Base-by-base conservation (phyloP, 2,329 filamentous ascomycete species). In the Arthrobotrys musiformis region DNA sequence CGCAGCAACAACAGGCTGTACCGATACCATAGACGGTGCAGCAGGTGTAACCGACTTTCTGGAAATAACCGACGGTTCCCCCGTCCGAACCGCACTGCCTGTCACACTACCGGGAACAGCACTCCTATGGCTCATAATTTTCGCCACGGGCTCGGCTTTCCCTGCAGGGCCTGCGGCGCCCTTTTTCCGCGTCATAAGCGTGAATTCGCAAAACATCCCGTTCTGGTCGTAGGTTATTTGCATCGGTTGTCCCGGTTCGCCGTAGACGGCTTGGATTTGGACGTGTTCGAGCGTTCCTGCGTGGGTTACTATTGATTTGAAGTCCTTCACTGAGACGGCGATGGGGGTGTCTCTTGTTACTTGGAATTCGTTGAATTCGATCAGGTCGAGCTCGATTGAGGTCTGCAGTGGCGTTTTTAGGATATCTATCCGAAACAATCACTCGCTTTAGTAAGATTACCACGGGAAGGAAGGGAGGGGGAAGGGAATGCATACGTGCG, bases 331-430 rank as follows among this genome's bases (percentile, higher is more conserved):
- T 74, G 84, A 86, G 80, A 87, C 86, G 48, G 86, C 83, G 76
- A 87, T 85, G 78, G 87, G 86, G 58, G 87, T 81, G 22, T 85
- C 84, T 35, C 85, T 82, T 62, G 86, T 84, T 37, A 86, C 85
- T 62, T 83, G 83, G 79, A 87, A 87, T 52, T 85, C 83, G 35
- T 87, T 86, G 70, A 88, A 88, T 72, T 88, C 86, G 37, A 84
- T 83, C 2, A 83, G 85, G 79, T 86, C 86, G 28, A 87, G 83
- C 0, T 86, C 83, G 19, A 88, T 85, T 42, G 85, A 85, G 5
- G 86, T 88, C 60, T 87, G 86, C 4, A 88, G 83, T 1, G 86
- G 86, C 60, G 87, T 86, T 79, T 87, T 88, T 35, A 88, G 81
- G 9, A 87, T 85, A 70, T 87, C 86, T 85, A 58, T 2, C 24